A percentile compares a stretch with the other conserved stretches of the same genome.
phyloP scores from a whole-genome alignment of 768 basidiomycete genomes.

The Tricholoma terreum region DNA sequence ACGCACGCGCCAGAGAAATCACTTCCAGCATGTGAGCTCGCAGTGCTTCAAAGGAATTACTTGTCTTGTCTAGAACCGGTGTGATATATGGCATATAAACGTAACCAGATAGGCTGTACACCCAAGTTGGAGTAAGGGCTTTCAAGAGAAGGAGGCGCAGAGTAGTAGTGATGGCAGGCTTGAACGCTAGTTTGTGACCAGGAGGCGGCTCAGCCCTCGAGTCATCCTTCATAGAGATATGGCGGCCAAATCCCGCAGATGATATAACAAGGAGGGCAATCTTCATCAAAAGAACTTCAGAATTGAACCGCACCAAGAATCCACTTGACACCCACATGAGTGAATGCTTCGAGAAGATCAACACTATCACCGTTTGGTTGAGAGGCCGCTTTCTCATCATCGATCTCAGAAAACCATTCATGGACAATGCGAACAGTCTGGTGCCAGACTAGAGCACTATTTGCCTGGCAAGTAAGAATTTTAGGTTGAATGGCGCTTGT shows the following conservation, averaged over 20 bases:
- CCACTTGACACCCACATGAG: conserved; percentile 22
- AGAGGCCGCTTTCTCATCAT: conserved; percentile 4
- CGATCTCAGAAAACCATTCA: conserved; percentile 42
- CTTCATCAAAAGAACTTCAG: conserved; percentile 15
- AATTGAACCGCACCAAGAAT: too few species aligned
- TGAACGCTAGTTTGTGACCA: conserved; percentile 35
- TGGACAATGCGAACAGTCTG: conserved; percentile 38
- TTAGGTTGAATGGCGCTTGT: neutral
- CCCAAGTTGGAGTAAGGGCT: conserved; percentile 31
- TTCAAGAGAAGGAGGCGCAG: conserved; percentile 26
- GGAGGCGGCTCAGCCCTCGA: conserved; percentile 20
- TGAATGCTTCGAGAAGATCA: conserved; percentile 23
- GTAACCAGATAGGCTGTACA: conserved; percentile 26
- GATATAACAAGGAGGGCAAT: conserved; percentile 37
- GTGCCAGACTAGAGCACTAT: conserved; percentile 47
- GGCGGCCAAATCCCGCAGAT: conserved; percentile 41
- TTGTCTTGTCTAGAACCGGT: conserved; percentile 24
- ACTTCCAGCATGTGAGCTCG: conserved; percentile 40
- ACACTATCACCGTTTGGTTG: conserved; percentile 5
- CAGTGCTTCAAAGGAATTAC: conserved; percentile 34
- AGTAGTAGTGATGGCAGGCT: conserved; percentile 28
- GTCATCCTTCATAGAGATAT: conserved; percentile 31
- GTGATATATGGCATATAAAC: conserved; percentile 35
- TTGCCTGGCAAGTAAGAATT: conserved; percentile 34
- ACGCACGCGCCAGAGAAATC: conserved; percentile 34